Evolutionary conservation across 2,329 filamentous ascomycete species (phyloP).

Genomic region (Trichoderma oligosporum): DNA sequence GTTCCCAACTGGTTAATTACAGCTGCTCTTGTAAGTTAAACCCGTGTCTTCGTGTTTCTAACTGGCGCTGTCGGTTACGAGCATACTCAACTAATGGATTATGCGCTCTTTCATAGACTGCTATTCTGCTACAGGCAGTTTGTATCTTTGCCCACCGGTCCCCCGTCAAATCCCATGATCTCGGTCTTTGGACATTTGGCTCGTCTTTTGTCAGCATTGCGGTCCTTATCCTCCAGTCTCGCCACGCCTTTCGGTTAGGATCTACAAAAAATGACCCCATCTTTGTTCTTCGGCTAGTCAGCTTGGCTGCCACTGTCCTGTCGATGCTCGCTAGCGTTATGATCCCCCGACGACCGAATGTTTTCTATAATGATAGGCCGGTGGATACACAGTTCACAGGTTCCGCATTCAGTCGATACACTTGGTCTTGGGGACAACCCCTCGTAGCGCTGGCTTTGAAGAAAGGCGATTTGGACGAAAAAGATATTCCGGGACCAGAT

Average conservation of each 20-base stretch:
- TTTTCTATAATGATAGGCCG: slow-evolving; percentile 54
- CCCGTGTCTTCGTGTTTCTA: background rate
- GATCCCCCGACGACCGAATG: slow-evolving; percentile 64
- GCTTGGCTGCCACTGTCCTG: slow-evolving; percentile 44
- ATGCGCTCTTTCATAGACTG: slow-evolving; percentile 35
- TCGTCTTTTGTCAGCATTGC: slow-evolving; percentile 45
- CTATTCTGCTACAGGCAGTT: slow-evolving; percentile 51
- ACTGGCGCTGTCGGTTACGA: background rate
- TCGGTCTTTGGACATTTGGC: slow-evolving; percentile 50
- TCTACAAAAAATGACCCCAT: slow-evolving; percentile 37
- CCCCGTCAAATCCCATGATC: slow-evolving; percentile 49
- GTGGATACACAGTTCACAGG: slow-evolving; percentile 63
- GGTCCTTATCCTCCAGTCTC: slow-evolving; percentile 45
- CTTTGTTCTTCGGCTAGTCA: slow-evolving; percentile 44
- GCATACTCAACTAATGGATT: background rate
- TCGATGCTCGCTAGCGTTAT: slow-evolving; percentile 48
- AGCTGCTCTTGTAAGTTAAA: slow-evolving; percentile 58
- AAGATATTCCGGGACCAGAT: slow-evolving; percentile 60
- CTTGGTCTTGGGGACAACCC: slow-evolving; percentile 59
- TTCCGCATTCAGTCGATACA: slow-evolving; percentile 59
- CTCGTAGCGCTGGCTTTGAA: slow-evolving; percentile 53
- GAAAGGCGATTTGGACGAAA: slow-evolving; percentile 58
- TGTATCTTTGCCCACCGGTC: slow-evolving; percentile 47
- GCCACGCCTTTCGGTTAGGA: slow-evolving; percentile 32
- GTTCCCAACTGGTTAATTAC: slow-evolving; percentile 59